Evolutionary conservation across 257 asterid genomes (phyloP), one percentile per base, ranked within the genome.

Genomic region (Rauvolfia tetraphylla): DNA sequence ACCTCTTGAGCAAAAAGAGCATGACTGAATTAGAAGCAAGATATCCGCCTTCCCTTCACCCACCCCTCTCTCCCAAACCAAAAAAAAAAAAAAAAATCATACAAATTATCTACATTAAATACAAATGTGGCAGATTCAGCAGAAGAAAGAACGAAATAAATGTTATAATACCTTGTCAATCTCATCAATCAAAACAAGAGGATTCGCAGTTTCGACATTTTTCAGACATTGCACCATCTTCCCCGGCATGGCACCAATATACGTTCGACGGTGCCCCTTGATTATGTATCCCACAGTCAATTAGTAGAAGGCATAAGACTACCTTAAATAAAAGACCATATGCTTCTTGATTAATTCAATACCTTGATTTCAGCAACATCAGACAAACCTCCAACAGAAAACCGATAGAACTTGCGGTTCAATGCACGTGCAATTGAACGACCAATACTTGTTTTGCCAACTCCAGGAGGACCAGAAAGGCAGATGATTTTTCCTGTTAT

Each of bases 241-340:
- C 85, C 99, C 99, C 10, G 99, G 99, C 99, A 95, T 95, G 82
- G 99, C 99, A 79, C 99, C 99, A 76, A 95, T 95, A 83, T 95
- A 95, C 80, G 99, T 95, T 66, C 98, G 91, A 63, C 99, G 98
- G 83, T 93, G 99, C 78, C 99, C 99, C 99, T 95, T 82, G 71
- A 78, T 39, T 75, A 46, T 65, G 75, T 29, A 75, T 67, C 59
- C 75, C 73, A 81, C 68, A 51, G 74, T 86, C 57, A 82, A 78
- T 75, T 46, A 72, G 49, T 14, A 78, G 74, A 33, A 38, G 27
- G 46, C 3, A 80, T 23, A 33, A 68, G 2, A 29, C 39, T 0
- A 20, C 73, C 57, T 44, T n/a, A 41, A 49, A 29, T 23, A 53
- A 31, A 31, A 57, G 70, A 70, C 27, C 48, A 54, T 44, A 10